Base-by-base conservation (phyloP, 176 grass and related monocot species). In the Typha latifolia region DNA sequence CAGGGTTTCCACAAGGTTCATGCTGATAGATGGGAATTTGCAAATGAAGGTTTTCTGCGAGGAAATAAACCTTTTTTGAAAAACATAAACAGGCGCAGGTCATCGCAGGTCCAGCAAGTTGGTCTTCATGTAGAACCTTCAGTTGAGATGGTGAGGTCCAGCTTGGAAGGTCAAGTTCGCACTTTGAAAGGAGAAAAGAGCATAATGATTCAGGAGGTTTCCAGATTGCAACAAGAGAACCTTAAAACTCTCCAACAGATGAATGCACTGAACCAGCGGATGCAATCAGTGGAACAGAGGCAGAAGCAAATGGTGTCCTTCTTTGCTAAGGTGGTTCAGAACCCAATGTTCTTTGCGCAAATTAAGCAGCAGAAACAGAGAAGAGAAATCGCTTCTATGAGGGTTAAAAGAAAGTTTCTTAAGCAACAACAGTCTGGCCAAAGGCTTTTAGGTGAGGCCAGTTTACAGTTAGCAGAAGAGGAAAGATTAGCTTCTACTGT, bases 1-100 rank as follows among this genome's bases (percentile, higher is more conserved):
- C 81, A 99, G 94, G 89, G 89, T 68, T 99, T 99, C 72, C 89
- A 66, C 72, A 99, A 93, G 67, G 85, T 87, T 80, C 82, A 84
- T 70, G 59, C 94, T 64, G 89, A 99, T 47, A 87, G 86, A 82
- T 99, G 94, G 89, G 94, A 99, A 73, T 99, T 99, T 61, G 94
- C 94, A 10, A 80, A 99, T 63, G 89, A 99, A 63, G 78, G 59
- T 77, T 99, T 99, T 63, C 34, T 87, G 48, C 76, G 66, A 81
- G 81, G 75, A 80, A 90, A 71, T 49, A 99, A 85, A 47, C 73
- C 76, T 73, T 47, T 85, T 43, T 56, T 99, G 24, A 99, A 82
- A 78, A 99, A 77, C 59, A 99, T 99, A 52, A 85, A 79, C 64
- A 87, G 94, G 68, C 89, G 84, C 47, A 81, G 81, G 67, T 85